Conservation (phyloP, 176 grass and related monocot genomes). For the Phragmites australis region DNA sequence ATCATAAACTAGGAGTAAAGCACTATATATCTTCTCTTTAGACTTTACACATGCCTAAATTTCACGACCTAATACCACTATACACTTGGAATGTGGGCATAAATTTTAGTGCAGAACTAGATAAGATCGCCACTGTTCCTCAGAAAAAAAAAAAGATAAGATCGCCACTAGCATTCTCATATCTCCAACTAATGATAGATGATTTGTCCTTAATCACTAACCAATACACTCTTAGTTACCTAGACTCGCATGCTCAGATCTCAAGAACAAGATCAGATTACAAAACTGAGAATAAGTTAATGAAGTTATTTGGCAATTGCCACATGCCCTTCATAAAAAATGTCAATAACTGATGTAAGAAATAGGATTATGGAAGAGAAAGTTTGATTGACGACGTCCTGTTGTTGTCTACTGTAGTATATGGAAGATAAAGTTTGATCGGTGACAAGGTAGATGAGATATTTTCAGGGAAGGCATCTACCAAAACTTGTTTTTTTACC, state of each 20-base stretch:
- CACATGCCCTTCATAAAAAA: not conserved
- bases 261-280: conserved; percentile 4
- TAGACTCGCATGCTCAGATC: conserved; percentile 4
- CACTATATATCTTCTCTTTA: not conserved
- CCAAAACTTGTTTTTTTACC: not conserved
- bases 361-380: not conserved
- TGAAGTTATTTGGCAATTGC: not conserved
- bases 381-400: not conserved
- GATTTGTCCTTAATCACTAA: not conserved
- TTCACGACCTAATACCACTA: not conserved
- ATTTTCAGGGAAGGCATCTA: conserved; percentile 27
- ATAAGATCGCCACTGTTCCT: conserved; percentile 1
- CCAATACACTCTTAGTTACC: not conserved
- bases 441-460: conserved; percentile 35
- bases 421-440: not conserved
- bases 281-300: not conserved
- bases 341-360: not conserved
- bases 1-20: not conserved
- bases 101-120: not conserved
- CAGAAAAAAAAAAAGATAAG: no score
- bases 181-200: not conserved
- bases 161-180: not conserved
- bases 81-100: not conserved
- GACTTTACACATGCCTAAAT: conserved; percentile 14
- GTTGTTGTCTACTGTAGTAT: not conserved